phyloP scores from a whole-genome alignment of 129 eudicot genomes.

The Tagetes erecta region DNA sequence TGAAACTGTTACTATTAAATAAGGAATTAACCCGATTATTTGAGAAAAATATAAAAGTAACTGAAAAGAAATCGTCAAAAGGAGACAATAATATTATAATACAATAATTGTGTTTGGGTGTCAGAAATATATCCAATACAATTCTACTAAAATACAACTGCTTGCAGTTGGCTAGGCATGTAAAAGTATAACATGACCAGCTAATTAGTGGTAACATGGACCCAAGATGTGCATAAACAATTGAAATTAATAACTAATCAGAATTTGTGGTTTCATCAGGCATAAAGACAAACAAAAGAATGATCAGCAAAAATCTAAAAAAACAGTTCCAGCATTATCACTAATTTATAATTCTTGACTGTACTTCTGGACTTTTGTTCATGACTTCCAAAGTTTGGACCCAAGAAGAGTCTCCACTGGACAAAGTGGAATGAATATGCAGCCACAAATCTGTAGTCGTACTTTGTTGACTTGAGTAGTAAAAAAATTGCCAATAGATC shows the following conservation, averaged over 20 bases:
- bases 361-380: conserved; percentile 23
- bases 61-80: neutral
- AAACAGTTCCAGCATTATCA: neutral
- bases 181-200: conserved; percentile 15
- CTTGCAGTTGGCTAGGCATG: conserved; percentile 9
- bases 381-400: conserved; percentile 27
- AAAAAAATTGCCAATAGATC: neutral
- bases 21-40: neutral
- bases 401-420: conserved; percentile 24
- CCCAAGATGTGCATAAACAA: conserved; percentile 23
- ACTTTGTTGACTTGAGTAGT: conserved; percentile 29
- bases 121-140: neutral
- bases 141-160: conserved; percentile 20
- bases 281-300: conserved; percentile 32
- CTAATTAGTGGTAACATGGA: conserved; percentile 26
- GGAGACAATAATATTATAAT: conserved; percentile 3
- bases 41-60: neutral
- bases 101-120: neutral
- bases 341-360: conserved; percentile 5
- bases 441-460: conserved; percentile 27
- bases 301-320: neutral
- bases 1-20: neutral
- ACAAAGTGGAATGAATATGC: conserved; percentile 33
- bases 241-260: conserved; percentile 14
- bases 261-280: conserved; percentile 20